phyloP scores from a whole-genome alignment of 345 rosid genomes.

The Brassica incana region DNA sequence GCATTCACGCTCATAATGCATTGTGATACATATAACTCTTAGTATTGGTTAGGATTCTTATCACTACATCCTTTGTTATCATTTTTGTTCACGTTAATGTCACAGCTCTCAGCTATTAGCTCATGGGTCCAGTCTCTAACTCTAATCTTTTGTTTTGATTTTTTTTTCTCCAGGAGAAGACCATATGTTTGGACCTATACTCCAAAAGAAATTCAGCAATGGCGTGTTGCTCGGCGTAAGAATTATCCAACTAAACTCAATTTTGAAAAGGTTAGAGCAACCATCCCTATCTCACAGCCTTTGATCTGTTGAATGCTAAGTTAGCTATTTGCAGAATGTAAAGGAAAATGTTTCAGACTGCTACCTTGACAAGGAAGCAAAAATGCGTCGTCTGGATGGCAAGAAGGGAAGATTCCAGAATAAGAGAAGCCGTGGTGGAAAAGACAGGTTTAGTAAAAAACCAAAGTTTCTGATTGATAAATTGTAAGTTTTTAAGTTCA shows the following conservation, averaged over 20 bases:
- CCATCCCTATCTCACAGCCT: constrained; percentile 11
- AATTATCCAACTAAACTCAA: constrained; percentile 63
- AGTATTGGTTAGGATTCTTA: background rate
- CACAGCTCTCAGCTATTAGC: background rate
- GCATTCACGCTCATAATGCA: background rate
- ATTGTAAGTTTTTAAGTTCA: background rate
- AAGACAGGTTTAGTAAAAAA: constrained; percentile 37
- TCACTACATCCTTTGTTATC: background rate
- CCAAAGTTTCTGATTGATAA: constrained; percentile 19
- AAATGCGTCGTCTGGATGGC: constrained; percentile 52
- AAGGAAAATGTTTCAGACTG: constrained; percentile 36
- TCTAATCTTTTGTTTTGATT: constrained; percentile 20
- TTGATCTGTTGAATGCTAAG: constrained; percentile 11
- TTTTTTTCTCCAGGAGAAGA: constrained; percentile 38
- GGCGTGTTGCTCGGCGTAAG: constrained; percentile 78
- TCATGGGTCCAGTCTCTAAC: constrained; percentile 14
- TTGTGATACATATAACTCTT: background rate
- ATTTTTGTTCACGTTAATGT: constrained; percentile 12
- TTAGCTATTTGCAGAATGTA: constrained; percentile 50
- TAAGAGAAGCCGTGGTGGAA: constrained; percentile 52
- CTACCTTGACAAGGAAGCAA: constrained; percentile 46
- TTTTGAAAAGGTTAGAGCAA: constrained; percentile 57
- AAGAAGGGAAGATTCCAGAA: constrained; percentile 39
- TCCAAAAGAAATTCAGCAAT: constrained; percentile 65
- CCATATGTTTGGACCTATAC: constrained; percentile 50